Evolutionary conservation across 805 yeast genomes (phyloP), one percentile per base, ranked within the genome.

Genomic region (Candida maris): DNA sequence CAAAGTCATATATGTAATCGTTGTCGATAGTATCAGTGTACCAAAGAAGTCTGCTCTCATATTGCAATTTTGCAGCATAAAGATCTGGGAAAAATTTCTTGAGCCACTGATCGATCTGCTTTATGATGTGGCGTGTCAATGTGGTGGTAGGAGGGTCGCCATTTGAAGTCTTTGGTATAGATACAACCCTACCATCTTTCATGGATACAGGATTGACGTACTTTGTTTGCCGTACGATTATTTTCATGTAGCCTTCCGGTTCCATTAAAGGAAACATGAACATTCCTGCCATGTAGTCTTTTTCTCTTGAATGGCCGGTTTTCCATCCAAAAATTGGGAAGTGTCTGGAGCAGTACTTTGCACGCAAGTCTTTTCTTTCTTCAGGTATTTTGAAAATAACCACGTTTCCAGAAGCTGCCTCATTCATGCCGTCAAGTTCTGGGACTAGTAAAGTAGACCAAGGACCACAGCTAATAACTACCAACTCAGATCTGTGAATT

Each of bases 371-470:
- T 15, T 46, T 44, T 34, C 68, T 51, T 14, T 56, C 49, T 18
- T 56, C 59, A 6, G 71, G 70, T 21, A 67, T 52, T 38, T 62
- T 57, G 37, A 61, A 46, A 15, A 56, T 37, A 2, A 61, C 36
- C n/a, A 67, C 55, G 42, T 63, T 65, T 12, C 68, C 70, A 6
- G 57, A 51, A 12, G 62, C 53, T 0, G 62, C 70, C 40, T 63
- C 67, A 40, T 56, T 57, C 25, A 62, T 49, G 8, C 67, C 66
- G 32, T 56, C 59, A 5, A 65, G 57, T 34, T 56, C 62, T 12
- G 67, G 66, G 20, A 58, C 48, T 5, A 59, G 37, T 12, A 40
- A 34, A 4, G 56, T 48, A 3, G 58, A 45, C 64, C 64, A 60
- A 12, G 62, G 57, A 8, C 65, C 65, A 34, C 56, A 48, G 19